Conservation (phyloP, 495 filamentous ascomycete species). For the Penicillium daleae region DNA sequence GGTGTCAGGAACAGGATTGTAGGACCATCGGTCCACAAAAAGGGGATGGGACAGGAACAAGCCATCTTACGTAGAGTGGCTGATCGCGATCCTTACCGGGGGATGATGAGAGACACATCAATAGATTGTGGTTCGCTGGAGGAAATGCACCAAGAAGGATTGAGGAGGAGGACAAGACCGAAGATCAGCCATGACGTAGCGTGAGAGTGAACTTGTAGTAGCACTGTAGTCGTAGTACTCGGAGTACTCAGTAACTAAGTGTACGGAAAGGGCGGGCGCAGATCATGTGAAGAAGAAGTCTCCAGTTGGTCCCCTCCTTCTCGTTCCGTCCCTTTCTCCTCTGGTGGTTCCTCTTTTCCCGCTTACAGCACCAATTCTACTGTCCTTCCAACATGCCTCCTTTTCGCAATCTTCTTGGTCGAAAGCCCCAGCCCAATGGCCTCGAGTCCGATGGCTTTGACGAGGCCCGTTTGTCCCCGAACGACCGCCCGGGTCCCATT, state of each 20-base stretch:
- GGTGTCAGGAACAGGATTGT: constrained; percentile 1
- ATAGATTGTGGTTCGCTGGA: background rate
- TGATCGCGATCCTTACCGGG: background rate
- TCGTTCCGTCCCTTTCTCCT: constrained; percentile 4
- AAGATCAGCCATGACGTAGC: background rate
- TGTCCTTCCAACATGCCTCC: constrained; percentile 53
- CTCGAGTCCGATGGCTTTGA: constrained; percentile 43
- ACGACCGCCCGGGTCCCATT: constrained; percentile 49
- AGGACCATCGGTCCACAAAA: background rate
- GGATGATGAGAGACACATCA: constrained; percentile 1
- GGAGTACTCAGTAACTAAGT: no score
- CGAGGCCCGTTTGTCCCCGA: constrained; percentile 57
- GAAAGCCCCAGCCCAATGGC: constrained; percentile 56
- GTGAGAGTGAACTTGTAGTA: no score
- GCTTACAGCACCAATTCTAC: background rate
- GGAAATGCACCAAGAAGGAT: background rate
- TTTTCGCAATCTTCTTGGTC: constrained; percentile 76
- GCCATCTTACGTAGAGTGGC: background rate
- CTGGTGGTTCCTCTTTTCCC: background rate
- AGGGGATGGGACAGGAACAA: background rate
- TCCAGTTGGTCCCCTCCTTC: constrained; percentile 7
- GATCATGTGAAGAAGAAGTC: background rate
- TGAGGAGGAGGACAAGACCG: background rate
- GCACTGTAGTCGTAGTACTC: no score
- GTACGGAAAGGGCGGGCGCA: background rate